A percentile compares a stretch with the other conserved stretches of the same genome.
These are phyloP conservation scores for Colletotrichum truncatum DNA, from an alignment of 2,329 filamentous ascomycete species.

Conservation along the genomic window DNA sequence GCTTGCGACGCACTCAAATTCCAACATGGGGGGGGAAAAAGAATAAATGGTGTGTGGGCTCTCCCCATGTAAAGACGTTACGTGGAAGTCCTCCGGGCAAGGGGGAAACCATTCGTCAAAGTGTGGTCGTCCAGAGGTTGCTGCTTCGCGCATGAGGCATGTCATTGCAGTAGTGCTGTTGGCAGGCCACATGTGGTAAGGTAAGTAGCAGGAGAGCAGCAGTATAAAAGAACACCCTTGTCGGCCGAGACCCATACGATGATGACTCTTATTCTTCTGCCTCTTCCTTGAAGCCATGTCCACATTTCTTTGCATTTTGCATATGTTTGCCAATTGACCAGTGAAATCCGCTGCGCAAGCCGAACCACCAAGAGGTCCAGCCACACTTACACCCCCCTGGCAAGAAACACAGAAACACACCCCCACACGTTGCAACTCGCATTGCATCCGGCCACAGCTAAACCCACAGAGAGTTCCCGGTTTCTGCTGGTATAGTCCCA, in stretches of 20 bases:
- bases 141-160: conserved; percentile 12
- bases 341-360: conserved; percentile 17
- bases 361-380: too few species aligned
- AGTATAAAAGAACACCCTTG: too few species aligned
- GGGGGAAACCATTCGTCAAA: too few species aligned
- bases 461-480: not conserved
- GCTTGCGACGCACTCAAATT: not conserved
- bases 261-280: conserved; percentile 21
- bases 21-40: not conserved
- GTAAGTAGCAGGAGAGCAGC: not conserved
- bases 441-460: too few species aligned
- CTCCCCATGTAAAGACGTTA: not conserved
- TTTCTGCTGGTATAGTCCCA: not conserved
- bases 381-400: too few species aligned
- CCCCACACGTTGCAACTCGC: not conserved
- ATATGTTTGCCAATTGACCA: conserved; percentile 23
- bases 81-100: conserved; percentile 2
- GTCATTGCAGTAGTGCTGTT: conserved; percentile 1
- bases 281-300: not conserved
- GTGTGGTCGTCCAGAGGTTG: not conserved
- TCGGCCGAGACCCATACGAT: too few species aligned
- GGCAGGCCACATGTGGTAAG: not conserved
- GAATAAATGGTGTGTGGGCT: not conserved
- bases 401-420: not conserved
- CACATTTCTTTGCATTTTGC: conserved; percentile 3